phyloP scores from a whole-genome alignment of 1,139 yeast genomes.

The Kodamaea derodonti region DNA sequence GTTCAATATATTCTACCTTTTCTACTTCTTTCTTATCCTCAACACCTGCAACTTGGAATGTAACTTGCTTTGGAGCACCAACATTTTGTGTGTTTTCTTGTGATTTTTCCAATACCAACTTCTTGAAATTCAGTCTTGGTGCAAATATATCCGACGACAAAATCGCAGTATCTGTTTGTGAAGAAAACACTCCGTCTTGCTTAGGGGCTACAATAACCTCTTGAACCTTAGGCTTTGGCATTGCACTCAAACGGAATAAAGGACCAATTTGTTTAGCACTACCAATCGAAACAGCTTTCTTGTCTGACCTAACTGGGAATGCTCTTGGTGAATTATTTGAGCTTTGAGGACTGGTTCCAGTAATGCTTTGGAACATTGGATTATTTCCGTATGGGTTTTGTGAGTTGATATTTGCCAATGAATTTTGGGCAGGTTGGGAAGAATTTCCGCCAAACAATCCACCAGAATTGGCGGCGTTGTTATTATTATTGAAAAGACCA shows the following conservation, averaged over 20 bases:
- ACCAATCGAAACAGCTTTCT: slow-evolving; percentile 52
- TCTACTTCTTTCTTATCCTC: slow-evolving; percentile 3
- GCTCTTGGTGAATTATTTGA: slow-evolving; percentile 3
- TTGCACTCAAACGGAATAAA: slow-evolving; percentile 26
- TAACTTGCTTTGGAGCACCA: slow-evolving; percentile 25
- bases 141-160: slow-evolving; percentile 70
- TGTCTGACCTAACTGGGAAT: slow-evolving; percentile 12
- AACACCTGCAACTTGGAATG: slow-evolving; percentile 19
- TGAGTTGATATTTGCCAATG: slow-evolving; percentile 43
- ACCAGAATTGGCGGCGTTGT: slow-evolving; percentile 7
- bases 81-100: slow-evolving; percentile 12
- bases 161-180: slow-evolving; percentile 59
- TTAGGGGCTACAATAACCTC: slow-evolving; percentile 9
- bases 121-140: slow-evolving; percentile 56
- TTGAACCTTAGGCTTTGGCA: slow-evolving; percentile 8
- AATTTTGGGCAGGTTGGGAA: slow-evolving; percentile 23
- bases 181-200: slow-evolving; percentile 19
- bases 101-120: slow-evolving; percentile 52
- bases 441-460: slow-evolving; percentile 6
- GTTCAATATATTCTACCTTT: background rate
- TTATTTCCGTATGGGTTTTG: slow-evolving; percentile 74
- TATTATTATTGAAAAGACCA: slow-evolving; percentile 19
- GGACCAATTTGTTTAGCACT: slow-evolving; percentile 65
- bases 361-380: slow-evolving; percentile 53
- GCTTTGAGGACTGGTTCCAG: slow-evolving; percentile 15